Evolutionary conservation across 495 filamentous ascomycete genomes (phyloP), one percentile per base, ranked within the genome.

Genomic region (Talaromyces ruber): DNA sequence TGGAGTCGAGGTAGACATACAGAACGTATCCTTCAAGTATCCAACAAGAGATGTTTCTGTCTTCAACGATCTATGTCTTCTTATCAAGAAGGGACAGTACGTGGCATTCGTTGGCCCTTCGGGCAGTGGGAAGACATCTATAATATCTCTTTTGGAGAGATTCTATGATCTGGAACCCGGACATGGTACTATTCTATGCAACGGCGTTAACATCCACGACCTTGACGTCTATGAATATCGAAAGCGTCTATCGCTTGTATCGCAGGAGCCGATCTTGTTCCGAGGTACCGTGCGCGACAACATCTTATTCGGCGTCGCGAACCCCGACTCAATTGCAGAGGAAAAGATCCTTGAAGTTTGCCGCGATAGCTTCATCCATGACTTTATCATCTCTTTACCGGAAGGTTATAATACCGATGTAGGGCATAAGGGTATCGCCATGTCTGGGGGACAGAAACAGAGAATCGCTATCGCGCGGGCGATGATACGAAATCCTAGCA

Each of bases 261-360:
- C 84, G 52, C 92, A 96, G 68, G 92, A 96, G 65, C 90, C 92
- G 14, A 94, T 88, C 3, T 72, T 96, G 9, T 95, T 93, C 74
- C 89, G 92, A 64, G 92, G 92, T 25, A 90, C 87, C 2, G 87
- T 96, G 67, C 81, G 82, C 54, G 92, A 96, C 52, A 88, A 88
- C 64, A 77, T 88, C 43, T 62, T 80, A 1, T 66, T 85, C 7
- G 84, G 82, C 6, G 71, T 81, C 18, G 59, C 65, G 22, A 60
- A 72, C 34, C 34, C 14, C 4, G 34, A 93, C 14, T 47, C 43
- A 6, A 47, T 21, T 96, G 88, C 74, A 79, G 1, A 21, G 6
- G 43, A 47, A 47, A 21, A 47, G n/a, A 54, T 71, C 90, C 30
- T 61, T 80, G 43, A 77, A 53, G 86, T 82, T 9, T 86, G 82